These are phyloP conservation scores for Cichorium intybus DNA, from an alignment of 140 eudicot genomes.

Conservation along the genomic window DNA sequence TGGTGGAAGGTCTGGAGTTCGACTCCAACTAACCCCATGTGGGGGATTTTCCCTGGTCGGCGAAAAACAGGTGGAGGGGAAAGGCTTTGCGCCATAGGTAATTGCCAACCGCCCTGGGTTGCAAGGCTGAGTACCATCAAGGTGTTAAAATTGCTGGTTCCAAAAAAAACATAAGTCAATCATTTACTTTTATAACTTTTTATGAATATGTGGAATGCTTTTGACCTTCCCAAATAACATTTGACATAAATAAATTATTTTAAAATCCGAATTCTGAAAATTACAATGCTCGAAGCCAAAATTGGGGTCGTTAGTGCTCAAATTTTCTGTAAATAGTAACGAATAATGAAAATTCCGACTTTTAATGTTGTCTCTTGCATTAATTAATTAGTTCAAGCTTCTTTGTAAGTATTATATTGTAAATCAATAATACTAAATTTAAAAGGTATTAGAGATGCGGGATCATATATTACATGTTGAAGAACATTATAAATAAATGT, in stretches of 20 bases:
- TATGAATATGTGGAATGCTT: too few relatives aligned
- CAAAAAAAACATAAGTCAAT: too few relatives aligned
- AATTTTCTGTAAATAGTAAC: neutral
- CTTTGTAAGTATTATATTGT: neutral
- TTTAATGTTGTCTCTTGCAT: conserved; percentile 8
- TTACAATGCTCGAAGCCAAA: conserved; percentile 41
- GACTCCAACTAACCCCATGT: too few relatives aligned
- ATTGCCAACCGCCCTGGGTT: too few relatives aligned
- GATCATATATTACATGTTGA: neutral
- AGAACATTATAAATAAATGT: too few relatives aligned
- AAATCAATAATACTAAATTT: neutral
- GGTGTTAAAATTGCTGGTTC: too few relatives aligned
- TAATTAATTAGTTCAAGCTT: conserved; percentile 6
- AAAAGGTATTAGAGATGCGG: neutral
- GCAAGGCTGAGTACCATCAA: too few relatives aligned
- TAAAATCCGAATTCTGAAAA: neutral
- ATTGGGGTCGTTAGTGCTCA: conserved; percentile 22
- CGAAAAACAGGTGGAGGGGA: too few relatives aligned
- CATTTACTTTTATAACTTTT: too few relatives aligned
- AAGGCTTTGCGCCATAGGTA: too few relatives aligned
- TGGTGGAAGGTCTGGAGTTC: too few relatives aligned
- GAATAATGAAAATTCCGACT: conserved; percentile 4
- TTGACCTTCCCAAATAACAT: neutral
- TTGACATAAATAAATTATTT: neutral
- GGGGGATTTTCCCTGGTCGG: too few relatives aligned